Evolutionary conservation across 179 eudicot species (phyloP), one percentile per base, ranked within the genome.

Genomic region (Dionaea muscipula): DNA sequence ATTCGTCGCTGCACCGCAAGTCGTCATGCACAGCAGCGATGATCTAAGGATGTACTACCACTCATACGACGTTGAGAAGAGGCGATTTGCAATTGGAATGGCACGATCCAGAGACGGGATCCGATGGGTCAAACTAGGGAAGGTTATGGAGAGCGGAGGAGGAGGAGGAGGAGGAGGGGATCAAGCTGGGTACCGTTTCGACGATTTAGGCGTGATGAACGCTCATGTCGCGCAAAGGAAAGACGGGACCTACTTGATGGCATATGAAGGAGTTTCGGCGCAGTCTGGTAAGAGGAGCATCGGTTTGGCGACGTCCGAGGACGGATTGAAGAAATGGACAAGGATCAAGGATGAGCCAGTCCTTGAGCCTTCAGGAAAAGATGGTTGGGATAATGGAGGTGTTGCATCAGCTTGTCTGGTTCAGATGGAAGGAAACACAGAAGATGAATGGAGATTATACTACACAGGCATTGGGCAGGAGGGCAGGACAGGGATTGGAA

Each of bases 51-150:
- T 87, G 96, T 87, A 81, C 36, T 84, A 87, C 38, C 83, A 87
- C 53, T 83, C 96, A 3, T 81, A 73, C 40, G 94, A 87, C 68
- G 43, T 27, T 2, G 60, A 76, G 57, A 71, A 68, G 1, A 75
- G 75, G 25, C 70, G 67, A 5, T 84, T 78, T 36, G 64, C 66
- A 0, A 59, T 87, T n/a, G 95, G 96, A 17, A 28, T 81, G 24
- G 96, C 94, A 1, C 68, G 94, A 55, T 87, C 96, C 20, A 76
- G 94, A 45, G 96, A 87, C 53, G 96, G 96, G 43, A 78, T 87
- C 36, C 78, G 74, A 68, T 86, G 94, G 96, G 64, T 84, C 62
- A 87, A 87, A 53, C 62, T 84, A 54, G 94, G 94, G 59, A 84
- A 76, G 68, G 61, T 87, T 13, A 63, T 81, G 2, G 79, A 71